Base-by-base conservation (phyloP, 768 basidiomycete species). In the Lactarius indigo region DNA sequence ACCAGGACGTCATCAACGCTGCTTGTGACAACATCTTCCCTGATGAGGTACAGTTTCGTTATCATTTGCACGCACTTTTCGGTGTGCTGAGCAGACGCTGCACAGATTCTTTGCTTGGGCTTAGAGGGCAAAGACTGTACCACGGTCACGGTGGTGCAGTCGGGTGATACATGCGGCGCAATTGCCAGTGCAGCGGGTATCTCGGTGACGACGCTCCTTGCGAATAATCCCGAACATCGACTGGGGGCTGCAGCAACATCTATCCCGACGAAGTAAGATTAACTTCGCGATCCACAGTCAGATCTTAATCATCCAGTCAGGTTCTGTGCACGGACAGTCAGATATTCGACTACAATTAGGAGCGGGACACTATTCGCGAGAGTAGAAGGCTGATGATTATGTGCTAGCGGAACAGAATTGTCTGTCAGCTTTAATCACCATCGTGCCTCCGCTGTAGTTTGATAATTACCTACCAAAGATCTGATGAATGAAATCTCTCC, bases 171-270 rank as follows among this genome's bases (percentile, higher is more conserved):
- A 35, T 91, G 90, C 76, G 68, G 58, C 0, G 62, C 58, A 28
- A 81, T 90, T 62, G 75, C 81, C 3, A 57, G 66, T 1, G 73
- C 64, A 1, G 72, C 76, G 70, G 76, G 78, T 54, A 72, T 89
- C 75, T 83, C 86, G 80, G 65, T 72, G 50, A 84, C 85, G 57
- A 80, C 85, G 7, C 79, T 92, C 41, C 79, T 76, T 73, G n/a
- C 71, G 65, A 92, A 92, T 84, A 93, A 93, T n/a, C 83, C 92
- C 89, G 31, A 87, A 91, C 76, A 81, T 92, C 71, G 68, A 84
- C 72, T n/a, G 5, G 61, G 0, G 77, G 74, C 0, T 89, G 85
- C 75, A 77, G 70, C 70, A 91, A 91, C 79, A 79, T 92, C 74
- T 91, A 91, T 78, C 73, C 87, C 63, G 89, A 86, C 73, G 87